Conservation (phyloP, 2,329 filamentous ascomycete genomes). For the Leptographium radiaticola region DNA sequence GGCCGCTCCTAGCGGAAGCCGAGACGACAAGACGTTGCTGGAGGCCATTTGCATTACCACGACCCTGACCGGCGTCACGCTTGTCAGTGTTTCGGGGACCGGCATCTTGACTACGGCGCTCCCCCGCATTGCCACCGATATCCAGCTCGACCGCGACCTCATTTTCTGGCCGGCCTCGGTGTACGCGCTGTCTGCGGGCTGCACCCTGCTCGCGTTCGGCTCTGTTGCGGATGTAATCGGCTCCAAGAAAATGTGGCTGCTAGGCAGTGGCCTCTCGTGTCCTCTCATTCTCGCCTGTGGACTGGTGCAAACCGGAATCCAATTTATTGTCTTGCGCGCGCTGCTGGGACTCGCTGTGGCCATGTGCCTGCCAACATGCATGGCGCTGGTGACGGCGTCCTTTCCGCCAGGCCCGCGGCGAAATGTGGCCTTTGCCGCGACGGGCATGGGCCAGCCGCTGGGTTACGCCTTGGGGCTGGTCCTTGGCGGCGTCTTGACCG, state of each 20-base stretch:
- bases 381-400: slow-evolving; percentile 23
- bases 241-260: slow-evolving; percentile 20
- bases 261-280: slow-evolving; percentile 20
- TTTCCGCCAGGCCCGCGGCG: slow-evolving; percentile 22
- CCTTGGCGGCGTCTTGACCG: slow-evolving; percentile 33
- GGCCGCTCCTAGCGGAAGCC: too few species aligned
- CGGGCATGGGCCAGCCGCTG: slow-evolving; percentile 31
- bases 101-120: slow-evolving; percentile 3
- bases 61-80: not conserved
- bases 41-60: not conserved
- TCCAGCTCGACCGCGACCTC: slow-evolving; percentile 6
- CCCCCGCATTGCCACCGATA: slow-evolving; percentile 14
- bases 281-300: slow-evolving; percentile 22
- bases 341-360: slow-evolving; percentile 22
- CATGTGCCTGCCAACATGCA: slow-evolving; percentile 24
- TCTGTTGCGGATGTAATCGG: slow-evolving; percentile 24
- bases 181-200: slow-evolving; percentile 13
- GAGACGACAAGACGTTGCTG: not conserved
- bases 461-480: slow-evolving; percentile 37
- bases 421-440: slow-evolving; percentile 28
- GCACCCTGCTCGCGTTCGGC: slow-evolving; percentile 22
- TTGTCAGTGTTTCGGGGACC: not conserved
- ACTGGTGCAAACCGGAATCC: slow-evolving; percentile 19
- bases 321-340: slow-evolving; percentile 24
- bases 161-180: slow-evolving; percentile 13